Base-by-base conservation (phyloP, 805 yeast species). In the Blastobotrys muscicola region DNA sequence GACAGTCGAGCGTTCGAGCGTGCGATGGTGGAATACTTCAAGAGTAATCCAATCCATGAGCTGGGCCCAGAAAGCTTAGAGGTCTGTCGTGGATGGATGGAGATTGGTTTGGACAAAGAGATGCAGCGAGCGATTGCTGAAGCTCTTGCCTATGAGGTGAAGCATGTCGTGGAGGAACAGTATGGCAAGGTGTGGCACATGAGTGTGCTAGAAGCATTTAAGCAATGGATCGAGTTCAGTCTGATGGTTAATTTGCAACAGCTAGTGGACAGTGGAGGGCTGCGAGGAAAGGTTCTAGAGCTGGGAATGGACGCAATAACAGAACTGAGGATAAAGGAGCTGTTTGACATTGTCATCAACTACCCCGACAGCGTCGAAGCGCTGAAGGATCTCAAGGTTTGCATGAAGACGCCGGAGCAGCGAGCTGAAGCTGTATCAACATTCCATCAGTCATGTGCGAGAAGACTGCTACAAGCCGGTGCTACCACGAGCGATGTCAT, bases 401-500 rank as follows among this genome's bases (percentile, higher is more conserved):
- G 83, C 46, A 53, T 82, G 37, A 62, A 55, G 29, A 67, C 70
- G 9, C 63, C 68, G 1, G 55, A 58, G 20, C 82, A 80, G 44
- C 62, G 87, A 45, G 60, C 75, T 2, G 57, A 60, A 7, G 59
- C 81, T 3, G 82, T 81, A 2, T 62, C 64, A 9, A 56, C 61
- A 0, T 84, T 82, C 49, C 72, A 71, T 6, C 47, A 52, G 0
- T 53, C 63, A 1, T 74, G 82, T 44, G 57, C 66, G 15, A 55
- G 52, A 30, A 58, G 71, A 30, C 57, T 87, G 8, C 65, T 89
- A 14, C 92, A 85, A 53, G 82, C 94, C 3, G 95, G 95, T 14
- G 74, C 82, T 1, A 78, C 82, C 51, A 90, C 97, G 0, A 70
- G 72, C 3, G 85, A 80, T 41, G 78, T 86, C 6, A 72, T 90